Percentiles rank a stretch among this genome's conserved stretches.
Evolutionary conservation across 352 stramenopile genomes (phyloP).

Genomic region (Pythium chondricola): DNA sequence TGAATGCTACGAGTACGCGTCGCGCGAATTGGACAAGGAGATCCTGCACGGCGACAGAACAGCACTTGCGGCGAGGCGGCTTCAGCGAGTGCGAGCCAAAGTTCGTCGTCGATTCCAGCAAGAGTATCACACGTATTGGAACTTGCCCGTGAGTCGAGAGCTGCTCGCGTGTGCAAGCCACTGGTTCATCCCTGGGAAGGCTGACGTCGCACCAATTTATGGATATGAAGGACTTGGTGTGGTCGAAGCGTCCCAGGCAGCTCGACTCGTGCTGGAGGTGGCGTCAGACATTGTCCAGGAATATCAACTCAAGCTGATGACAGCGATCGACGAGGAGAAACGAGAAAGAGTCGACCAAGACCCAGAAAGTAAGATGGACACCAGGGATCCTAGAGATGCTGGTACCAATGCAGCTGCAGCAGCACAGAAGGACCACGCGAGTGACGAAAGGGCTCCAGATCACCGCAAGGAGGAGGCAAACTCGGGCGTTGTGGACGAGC

Average conservation of each 20-base stretch:
- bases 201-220: slow-evolving; percentile 57
- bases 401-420: not conserved
- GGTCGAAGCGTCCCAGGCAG: slow-evolving; percentile 20
- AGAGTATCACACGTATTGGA: slow-evolving; percentile 61
- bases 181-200: slow-evolving; percentile 52
- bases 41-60: not conserved
- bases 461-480: not conserved
- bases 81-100: slow-evolving; percentile 19
- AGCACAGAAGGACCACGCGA: not conserved
- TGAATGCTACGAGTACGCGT: slow-evolving; percentile 56
- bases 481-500: not conserved
- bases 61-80: slow-evolving; percentile 6
- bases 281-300: slow-evolving; percentile 41
- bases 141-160: slow-evolving; percentile 54
- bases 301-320: slow-evolving; percentile 53
- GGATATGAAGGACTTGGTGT: slow-evolving; percentile 22
- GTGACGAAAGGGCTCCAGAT: not conserved
- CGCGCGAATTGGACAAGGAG: slow-evolving; percentile 24
- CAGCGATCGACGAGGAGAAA: not conserved
- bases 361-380: not conserved
- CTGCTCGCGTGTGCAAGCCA: slow-evolving; percentile 56
- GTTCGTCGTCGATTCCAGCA: slow-evolving; percentile 63
- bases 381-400: not conserved
- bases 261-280: slow-evolving; percentile 34
- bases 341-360: not conserved